Evolutionary conservation across 495 filamentous ascomycete genomes (phyloP).

Genomic region (Penicillium cosmopolitanum): DNA sequence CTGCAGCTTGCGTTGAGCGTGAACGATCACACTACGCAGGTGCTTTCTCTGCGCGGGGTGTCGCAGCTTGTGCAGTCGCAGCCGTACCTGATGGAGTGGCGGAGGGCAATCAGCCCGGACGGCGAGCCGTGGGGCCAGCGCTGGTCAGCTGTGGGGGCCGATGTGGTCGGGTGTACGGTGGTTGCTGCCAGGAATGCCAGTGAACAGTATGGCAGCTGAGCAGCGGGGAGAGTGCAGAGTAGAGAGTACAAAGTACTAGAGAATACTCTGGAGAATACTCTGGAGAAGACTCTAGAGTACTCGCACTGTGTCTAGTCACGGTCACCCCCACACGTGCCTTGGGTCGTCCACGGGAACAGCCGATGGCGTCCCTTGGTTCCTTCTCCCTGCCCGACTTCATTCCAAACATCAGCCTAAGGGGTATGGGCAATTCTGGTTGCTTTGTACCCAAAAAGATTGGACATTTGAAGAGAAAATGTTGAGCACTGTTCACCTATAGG

Average conservation of each 20-base stretch:
- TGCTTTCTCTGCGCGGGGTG: not conserved
- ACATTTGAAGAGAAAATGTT: no score
- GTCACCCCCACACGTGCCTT: slow-evolving; percentile 3
- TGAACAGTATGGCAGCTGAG: not conserved
- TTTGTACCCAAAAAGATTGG: not conserved
- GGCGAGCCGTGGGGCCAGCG: slow-evolving; percentile 7
- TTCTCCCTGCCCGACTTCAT: not conserved
- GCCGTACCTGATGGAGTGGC: slow-evolving; percentile 9
- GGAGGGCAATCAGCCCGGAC: not conserved
- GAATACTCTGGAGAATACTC: not conserved
- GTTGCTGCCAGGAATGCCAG: slow-evolving; percentile 3
- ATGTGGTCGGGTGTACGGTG: slow-evolving; percentile 9
- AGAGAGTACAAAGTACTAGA: not conserved
- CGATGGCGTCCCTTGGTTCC: not conserved
- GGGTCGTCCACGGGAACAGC: slow-evolving; percentile 14
- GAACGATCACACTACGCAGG: slow-evolving; percentile 4
- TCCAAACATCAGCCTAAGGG: not conserved
- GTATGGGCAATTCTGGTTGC: not conserved
- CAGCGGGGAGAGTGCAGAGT: not conserved
- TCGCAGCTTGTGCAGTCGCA: slow-evolving; percentile 3
- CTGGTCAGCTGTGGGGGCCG: slow-evolving; percentile 4
- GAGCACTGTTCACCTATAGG: no score
- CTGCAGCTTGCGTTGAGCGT: slow-evolving; percentile 10
- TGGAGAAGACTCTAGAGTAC: no score
- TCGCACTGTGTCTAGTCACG: not conserved